Evolutionary conservation across 2,329 filamentous ascomycete genomes (phyloP).

Genomic region (Colletotrichum graminicola): DNA sequence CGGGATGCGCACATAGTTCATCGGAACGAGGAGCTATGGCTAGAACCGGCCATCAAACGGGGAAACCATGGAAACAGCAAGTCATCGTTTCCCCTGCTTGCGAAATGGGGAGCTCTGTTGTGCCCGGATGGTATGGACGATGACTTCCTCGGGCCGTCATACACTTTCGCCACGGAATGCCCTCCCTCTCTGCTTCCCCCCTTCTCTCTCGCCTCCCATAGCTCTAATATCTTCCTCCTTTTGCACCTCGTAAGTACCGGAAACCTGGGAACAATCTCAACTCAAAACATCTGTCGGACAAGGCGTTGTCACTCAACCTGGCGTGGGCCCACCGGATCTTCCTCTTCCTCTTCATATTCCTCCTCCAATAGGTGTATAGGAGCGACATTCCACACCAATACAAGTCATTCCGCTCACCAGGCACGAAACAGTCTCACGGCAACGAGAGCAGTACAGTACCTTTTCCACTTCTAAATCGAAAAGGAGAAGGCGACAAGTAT

Average conservation of each 20-base stretch:
- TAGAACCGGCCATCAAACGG: conserved; percentile 17
- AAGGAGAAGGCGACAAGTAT: neutral
- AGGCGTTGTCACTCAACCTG: conserved; percentile 17
- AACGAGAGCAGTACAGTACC: conserved; percentile 13
- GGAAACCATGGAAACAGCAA: conserved; percentile 23
- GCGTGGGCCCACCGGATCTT: conserved; percentile 2
- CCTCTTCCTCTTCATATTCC: neutral
- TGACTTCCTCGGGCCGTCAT: conserved; percentile 20
- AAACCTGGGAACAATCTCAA: neutral
- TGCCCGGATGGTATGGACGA: conserved; percentile 6
- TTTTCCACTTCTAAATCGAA: neutral
- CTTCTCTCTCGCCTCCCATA: neutral
- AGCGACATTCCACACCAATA: conserved; percentile 35
- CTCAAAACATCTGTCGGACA: neutral
- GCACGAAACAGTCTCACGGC: conserved; percentile 38
- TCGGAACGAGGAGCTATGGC: conserved; percentile 33
- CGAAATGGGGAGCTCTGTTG: neutral
- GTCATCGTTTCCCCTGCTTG: conserved; percentile 6
- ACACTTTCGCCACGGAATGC: conserved; percentile 17
- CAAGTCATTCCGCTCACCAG: conserved; percentile 28
- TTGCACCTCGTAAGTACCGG: conserved; percentile 14
- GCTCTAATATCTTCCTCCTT: conserved; percentile 5
- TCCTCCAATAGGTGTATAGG: conserved; percentile 13
- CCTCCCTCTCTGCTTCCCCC: too few species aligned
- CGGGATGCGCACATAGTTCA: neutral